Conservation (phyloP, 441 rosid species). For the Jatropha multifida region DNA sequence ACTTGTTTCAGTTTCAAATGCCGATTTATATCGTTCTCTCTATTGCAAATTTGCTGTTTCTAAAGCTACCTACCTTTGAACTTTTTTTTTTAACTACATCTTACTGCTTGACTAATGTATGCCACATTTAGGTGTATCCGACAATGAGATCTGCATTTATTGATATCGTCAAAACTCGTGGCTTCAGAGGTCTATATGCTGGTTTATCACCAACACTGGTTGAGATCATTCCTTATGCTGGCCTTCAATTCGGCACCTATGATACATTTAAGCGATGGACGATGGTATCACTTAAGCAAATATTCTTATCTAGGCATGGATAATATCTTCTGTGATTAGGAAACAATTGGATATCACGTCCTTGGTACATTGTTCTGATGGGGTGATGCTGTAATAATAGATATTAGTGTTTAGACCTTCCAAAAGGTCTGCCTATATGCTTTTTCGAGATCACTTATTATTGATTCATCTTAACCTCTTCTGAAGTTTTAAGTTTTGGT, state of each 20-base stretch:
- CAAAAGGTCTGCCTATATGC: neutral
- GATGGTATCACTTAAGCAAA: conserved; percentile 44
- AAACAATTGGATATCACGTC: neutral
- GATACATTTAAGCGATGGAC: conserved; percentile 91
- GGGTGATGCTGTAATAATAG: neutral
- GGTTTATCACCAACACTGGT: conserved; percentile 94
- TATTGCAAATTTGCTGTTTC: neutral
- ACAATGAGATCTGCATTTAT: conserved; percentile 91
- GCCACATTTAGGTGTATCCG: conserved; percentile 67
- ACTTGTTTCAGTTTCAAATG: neutral
- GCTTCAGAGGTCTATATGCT: conserved; percentile 80
- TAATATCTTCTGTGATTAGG: neutral
- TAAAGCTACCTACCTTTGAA: neutral
- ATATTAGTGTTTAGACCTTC: neutral
- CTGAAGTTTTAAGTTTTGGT: neutral
- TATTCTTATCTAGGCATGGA: neutral
- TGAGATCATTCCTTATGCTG: conserved; percentile 96
- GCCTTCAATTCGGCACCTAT: conserved; percentile 94
- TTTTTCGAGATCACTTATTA: conserved; percentile 1
- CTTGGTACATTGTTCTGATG: neutral
- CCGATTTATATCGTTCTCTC: neutral
- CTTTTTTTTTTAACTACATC: neutral
- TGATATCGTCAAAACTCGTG: conserved; percentile 72
- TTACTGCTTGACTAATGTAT: conserved; percentile 19
- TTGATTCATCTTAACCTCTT: neutral